phyloP scores from a whole-genome alignment of 164 flowering plant species.

The Vitis riparia region DNA sequence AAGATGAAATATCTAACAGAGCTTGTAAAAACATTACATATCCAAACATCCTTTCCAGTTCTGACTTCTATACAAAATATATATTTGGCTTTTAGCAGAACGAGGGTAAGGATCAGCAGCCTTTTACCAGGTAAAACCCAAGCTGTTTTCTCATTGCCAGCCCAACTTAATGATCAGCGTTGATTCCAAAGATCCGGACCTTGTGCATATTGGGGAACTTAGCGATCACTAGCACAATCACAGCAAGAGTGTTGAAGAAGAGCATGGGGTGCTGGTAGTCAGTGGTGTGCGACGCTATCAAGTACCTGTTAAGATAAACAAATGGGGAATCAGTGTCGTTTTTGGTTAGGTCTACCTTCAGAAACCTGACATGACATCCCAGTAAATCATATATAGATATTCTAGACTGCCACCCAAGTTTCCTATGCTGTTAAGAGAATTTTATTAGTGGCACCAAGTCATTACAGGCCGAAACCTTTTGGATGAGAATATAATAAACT shows the following conservation, averaged over 20 bases:
- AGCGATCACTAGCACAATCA: constrained; percentile 64
- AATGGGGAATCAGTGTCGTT: not conserved
- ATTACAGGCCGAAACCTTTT: no score
- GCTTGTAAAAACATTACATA: constrained; percentile 12
- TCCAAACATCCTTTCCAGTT: constrained; percentile 14
- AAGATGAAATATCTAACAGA: constrained; percentile 9
- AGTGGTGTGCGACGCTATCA: constrained; percentile 86
- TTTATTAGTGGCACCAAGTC: no score
- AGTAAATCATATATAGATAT: no score
- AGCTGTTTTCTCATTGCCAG: not conserved
- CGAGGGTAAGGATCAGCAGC: constrained; percentile 11
- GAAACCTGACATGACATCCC: not conserved
- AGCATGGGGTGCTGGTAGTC: constrained; percentile 83
- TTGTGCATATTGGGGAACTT: constrained; percentile 91
- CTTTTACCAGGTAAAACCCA: constrained; percentile 12
- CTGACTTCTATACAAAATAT: constrained; percentile 29
- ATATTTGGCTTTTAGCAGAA: constrained; percentile 6
- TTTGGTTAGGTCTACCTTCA: not conserved
- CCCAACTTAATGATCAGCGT: constrained; percentile 44
- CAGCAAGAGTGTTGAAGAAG: constrained; percentile 72
- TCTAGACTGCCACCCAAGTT: no score
- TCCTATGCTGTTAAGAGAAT: no score
- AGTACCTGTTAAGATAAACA: constrained; percentile 44
- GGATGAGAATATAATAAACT: no score
- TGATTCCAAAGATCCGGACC: constrained; percentile 76